These are phyloP conservation scores for Aureobasidium pullulans DNA, from an alignment of 2,329 filamentous ascomycete genomes.

Conservation along the genomic window DNA sequence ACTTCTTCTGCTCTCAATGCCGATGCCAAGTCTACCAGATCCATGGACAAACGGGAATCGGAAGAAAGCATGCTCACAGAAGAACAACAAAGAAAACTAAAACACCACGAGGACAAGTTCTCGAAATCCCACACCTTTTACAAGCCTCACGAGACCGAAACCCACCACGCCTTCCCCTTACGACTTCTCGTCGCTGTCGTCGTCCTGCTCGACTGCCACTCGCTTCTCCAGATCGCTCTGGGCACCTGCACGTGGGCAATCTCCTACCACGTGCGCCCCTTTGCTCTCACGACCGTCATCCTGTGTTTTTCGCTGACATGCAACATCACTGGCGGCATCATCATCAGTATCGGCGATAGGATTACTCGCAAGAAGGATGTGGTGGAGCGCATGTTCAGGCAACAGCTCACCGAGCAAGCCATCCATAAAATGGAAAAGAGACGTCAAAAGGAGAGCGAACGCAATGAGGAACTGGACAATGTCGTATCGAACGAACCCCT, in stretches of 20 bases:
- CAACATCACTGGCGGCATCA: slow-evolving; percentile 67
- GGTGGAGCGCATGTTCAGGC: slow-evolving; percentile 65
- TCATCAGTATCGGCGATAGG: slow-evolving; percentile 70
- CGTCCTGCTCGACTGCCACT: slow-evolving; percentile 72
- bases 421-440: slow-evolving; percentile 49
- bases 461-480: slow-evolving; percentile 9
- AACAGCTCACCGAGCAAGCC: slow-evolving; percentile 63
- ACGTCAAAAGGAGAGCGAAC: slow-evolving; percentile 10
- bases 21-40: slow-evolving; percentile 19
- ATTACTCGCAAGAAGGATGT: slow-evolving; percentile 81
- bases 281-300: slow-evolving; percentile 71
- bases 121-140: slow-evolving; percentile 81
- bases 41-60: slow-evolving; percentile 39
- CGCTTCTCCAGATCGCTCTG: slow-evolving; percentile 69
- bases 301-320: slow-evolving; percentile 70
- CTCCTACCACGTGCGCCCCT: slow-evolving; percentile 59
- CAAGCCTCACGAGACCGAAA: slow-evolving; percentile 78
- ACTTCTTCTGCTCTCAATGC: background rate
- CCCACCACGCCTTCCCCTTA: slow-evolving; percentile 72
- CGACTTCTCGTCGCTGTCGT: slow-evolving; percentile 68
- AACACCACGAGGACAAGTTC: slow-evolving; percentile 73
- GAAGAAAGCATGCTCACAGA: slow-evolving; percentile 57
- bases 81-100: slow-evolving; percentile 60
- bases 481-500: background rate
- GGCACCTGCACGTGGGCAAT: slow-evolving; percentile 75